Evolutionary conservation across 345 rosid species (phyloP).

Genomic region (Cardamine resedifolia): DNA sequence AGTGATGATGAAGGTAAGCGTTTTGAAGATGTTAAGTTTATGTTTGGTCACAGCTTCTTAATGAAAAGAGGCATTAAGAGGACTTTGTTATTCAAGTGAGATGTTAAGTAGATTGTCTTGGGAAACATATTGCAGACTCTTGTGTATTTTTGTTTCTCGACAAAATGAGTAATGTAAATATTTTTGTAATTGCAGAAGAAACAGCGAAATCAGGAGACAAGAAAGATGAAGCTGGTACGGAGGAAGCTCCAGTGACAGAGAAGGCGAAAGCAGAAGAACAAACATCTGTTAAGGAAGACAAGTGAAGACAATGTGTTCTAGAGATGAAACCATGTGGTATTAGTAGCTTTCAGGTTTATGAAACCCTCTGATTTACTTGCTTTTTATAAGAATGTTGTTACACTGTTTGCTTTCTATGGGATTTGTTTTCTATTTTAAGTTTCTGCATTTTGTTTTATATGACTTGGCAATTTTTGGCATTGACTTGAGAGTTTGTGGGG

Average conservation of each 20-base stretch:
- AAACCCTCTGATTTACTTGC: constrained; percentile 1
- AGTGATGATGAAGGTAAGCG: constrained; percentile 89
- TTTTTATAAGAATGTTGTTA: constrained; percentile 7
- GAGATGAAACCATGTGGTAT: constrained; percentile 22
- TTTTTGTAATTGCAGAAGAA: constrained; percentile 19
- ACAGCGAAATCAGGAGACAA: constrained; percentile 25
- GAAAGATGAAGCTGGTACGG: constrained; percentile 18
- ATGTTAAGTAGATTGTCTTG: constrained; percentile 2
- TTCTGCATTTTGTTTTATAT: background rate
- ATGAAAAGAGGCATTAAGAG: background rate
- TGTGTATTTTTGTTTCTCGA: constrained; percentile 1
- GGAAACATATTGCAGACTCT: background rate
- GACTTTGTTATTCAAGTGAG: background rate
- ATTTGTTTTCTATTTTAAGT: constrained; percentile 1
- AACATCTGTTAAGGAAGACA: constrained; percentile 29
- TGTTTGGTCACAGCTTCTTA: constrained; percentile 11
- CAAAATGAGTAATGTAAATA: background rate
- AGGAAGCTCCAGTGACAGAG: constrained; percentile 16
- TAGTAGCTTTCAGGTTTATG: constrained; percentile 27
- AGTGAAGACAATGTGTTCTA: constrained; percentile 22
- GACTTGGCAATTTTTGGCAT: background rate
- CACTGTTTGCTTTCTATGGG: constrained; percentile 26
- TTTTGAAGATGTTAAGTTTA: background rate
- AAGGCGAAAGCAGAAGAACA: constrained; percentile 25
- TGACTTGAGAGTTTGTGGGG: background rate